Conservation (phyloP, 176 grass and related monocot genomes). For the Carex parvula region DNA sequence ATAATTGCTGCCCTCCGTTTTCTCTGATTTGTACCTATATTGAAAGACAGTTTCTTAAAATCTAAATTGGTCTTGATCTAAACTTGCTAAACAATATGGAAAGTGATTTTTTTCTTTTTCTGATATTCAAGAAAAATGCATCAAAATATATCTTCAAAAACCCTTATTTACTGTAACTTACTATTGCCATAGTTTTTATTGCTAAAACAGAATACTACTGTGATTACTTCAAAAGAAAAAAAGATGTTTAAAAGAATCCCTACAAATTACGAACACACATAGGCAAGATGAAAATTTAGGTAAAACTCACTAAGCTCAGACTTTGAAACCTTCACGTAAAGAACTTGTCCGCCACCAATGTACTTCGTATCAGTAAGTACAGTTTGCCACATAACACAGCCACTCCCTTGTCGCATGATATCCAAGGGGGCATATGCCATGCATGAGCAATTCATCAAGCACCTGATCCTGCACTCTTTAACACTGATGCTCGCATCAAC, state of each 20-base stretch:
- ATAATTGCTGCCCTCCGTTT: neutral
- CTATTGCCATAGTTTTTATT: no score
- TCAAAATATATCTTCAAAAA: neutral
- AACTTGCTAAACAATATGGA: neutral
- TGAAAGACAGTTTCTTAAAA: neutral
- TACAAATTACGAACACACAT: neutral
- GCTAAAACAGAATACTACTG: no score
- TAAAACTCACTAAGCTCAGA: conserved; percentile 33
- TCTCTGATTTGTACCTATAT: neutral
- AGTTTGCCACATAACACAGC: neutral
- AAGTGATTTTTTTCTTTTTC: neutral
- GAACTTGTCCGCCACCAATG: conserved; percentile 25
- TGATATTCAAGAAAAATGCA: neutral
- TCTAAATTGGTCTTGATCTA: neutral
- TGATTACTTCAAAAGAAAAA: no score
- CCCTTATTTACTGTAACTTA: no score
- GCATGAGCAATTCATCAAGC: conserved; percentile 24
- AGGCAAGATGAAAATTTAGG: neutral
- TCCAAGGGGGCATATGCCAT: conserved; percentile 15
- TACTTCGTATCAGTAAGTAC: conserved; percentile 33
- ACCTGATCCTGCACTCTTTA: neutral
- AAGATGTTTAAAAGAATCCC: neutral
- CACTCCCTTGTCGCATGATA: no score
- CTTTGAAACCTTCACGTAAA: conserved; percentile 40
- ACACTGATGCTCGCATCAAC: neutral